Percentiles rank a stretch among this genome's conserved stretches.
Evolutionary conservation across 1,284 basidiomycete species (phyloP).

Genomic region (Amylostereum areolatum): DNA sequence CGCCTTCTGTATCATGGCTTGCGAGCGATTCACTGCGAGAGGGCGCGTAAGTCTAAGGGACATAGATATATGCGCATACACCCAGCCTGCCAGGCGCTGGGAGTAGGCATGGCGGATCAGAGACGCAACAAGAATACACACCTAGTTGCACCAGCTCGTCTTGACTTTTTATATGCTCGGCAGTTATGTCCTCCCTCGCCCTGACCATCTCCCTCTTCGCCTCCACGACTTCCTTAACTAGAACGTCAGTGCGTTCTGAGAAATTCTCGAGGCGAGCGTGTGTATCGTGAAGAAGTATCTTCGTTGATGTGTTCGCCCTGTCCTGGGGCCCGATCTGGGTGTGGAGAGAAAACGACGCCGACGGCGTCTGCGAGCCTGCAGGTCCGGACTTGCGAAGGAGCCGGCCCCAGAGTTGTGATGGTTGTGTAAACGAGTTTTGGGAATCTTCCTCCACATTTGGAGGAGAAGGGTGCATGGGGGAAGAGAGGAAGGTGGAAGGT

Average conservation of each 20-base stretch:
- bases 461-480: no score
- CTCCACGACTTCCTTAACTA: conserved; percentile 21
- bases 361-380: conserved; percentile 5
- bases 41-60: not conserved
- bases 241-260: conserved; percentile 36
- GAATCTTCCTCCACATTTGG: no score
- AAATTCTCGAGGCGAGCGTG: conserved; percentile 60
- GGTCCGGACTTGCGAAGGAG: conserved; percentile 18
- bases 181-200: conserved; percentile 22
- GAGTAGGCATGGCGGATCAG: not conserved
- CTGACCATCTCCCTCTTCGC: conserved; percentile 22
- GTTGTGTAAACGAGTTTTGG: no score
- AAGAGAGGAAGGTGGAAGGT: no score
- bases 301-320: conserved; percentile 57
- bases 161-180: conserved; percentile 23
- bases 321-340: conserved; percentile 46
- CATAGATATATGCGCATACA: conserved; percentile 12
- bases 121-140: conserved; percentile 10
- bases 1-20: conserved; percentile 50
- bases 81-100: not conserved
- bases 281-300: conserved; percentile 63
- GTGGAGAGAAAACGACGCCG: conserved; percentile 3
- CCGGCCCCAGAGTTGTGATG: conserved; percentile 22
- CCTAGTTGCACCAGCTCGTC: conserved; percentile 30
- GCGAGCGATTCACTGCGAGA: conserved; percentile 49